Evolutionary conservation across 768 basidiomycete species (phyloP).

Genomic region (Suillus weaverae): DNA sequence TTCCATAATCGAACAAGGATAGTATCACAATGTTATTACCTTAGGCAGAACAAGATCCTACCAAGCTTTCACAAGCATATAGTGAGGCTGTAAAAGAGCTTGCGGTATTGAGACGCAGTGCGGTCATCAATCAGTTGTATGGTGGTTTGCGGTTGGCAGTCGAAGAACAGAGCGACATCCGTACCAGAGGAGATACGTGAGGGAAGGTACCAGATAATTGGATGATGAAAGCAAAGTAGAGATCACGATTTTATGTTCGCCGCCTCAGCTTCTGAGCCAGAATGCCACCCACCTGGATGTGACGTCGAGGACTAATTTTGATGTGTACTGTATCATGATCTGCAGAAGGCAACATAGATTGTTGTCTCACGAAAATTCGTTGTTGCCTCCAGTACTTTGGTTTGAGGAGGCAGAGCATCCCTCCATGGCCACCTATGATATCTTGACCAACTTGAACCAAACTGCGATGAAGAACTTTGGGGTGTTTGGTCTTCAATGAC

Average conservation of each 20-base stretch:
- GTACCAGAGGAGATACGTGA: conserved; percentile 21
- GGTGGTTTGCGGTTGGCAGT: conserved; percentile 86
- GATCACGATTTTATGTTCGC: not conserved
- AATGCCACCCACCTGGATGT: not conserved
- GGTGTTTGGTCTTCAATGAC: not conserved
- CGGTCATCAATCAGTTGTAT: conserved; percentile 86
- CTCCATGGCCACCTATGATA: conserved; percentile 10
- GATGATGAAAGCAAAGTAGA: not conserved
- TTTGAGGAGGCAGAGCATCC: not conserved
- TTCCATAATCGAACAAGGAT: not conserved
- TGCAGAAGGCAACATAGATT: not conserved
- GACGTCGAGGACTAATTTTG: not conserved
- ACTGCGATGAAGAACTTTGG: not conserved
- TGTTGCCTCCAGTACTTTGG: not conserved
- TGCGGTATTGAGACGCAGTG: conserved; percentile 72
- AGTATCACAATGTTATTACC: conserved; percentile 2
- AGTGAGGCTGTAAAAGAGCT: conserved; percentile 71
- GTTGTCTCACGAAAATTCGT: not conserved
- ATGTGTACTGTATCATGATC: not conserved
- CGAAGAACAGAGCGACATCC: conserved; percentile 52
- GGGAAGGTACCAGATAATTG: not conserved
- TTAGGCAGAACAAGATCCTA: conserved; percentile 62
- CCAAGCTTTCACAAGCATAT: conserved; percentile 62
- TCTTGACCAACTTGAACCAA: conserved; percentile 13
- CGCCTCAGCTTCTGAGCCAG: not conserved